phyloP scores from a whole-genome alignment of 2,329 filamentous ascomycete species.

The Thermothelomyces thermophilus region DNA sequence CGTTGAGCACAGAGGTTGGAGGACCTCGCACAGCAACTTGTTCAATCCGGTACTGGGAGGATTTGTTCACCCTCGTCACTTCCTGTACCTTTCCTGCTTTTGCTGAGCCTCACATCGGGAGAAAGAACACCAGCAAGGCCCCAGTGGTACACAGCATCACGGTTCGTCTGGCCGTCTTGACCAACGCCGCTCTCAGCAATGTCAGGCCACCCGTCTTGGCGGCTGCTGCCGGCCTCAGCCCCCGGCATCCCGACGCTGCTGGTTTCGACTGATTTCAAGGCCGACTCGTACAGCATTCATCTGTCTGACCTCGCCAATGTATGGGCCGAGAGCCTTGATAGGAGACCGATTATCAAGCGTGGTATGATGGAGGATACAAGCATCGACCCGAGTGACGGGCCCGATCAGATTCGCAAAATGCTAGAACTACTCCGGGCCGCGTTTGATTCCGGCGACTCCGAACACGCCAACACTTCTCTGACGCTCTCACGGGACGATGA shows the following conservation, averaged over 20 bases:
- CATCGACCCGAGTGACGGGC: slow-evolving; percentile 66
- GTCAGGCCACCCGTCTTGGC: slow-evolving; percentile 35
- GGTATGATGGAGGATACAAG: slow-evolving; percentile 58
- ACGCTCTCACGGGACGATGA: slow-evolving; percentile 35
- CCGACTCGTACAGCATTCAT: slow-evolving; percentile 53
- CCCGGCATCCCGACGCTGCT: slow-evolving; percentile 53
- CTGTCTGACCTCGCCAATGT: slow-evolving; percentile 66
- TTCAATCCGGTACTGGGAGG: no score
- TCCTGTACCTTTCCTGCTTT: no score
- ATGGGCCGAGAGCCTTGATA: slow-evolving; percentile 62
- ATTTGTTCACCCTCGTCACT: not conserved
- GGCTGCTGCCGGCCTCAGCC: slow-evolving; percentile 40
- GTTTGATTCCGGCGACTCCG: slow-evolving; percentile 41
- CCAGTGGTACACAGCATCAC: not conserved
- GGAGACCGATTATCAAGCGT: slow-evolving; percentile 55
- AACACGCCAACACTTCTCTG: slow-evolving; percentile 40
- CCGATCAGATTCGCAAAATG: slow-evolving; percentile 60
- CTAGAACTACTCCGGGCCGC: slow-evolving; percentile 54
- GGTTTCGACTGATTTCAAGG: slow-evolving; percentile 51
- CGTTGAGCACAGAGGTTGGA: no score
- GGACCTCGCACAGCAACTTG: not conserved
- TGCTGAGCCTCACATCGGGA: not conserved
- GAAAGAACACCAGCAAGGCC: not conserved
- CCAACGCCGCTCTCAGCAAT: slow-evolving; percentile 8
- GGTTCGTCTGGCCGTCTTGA: not conserved